A percentile compares a stretch with the other conserved stretches of the same genome.
Conservation (phyloP, 2,329 filamentous ascomycete species). For the Verticillium zaregamsianum region DNA sequence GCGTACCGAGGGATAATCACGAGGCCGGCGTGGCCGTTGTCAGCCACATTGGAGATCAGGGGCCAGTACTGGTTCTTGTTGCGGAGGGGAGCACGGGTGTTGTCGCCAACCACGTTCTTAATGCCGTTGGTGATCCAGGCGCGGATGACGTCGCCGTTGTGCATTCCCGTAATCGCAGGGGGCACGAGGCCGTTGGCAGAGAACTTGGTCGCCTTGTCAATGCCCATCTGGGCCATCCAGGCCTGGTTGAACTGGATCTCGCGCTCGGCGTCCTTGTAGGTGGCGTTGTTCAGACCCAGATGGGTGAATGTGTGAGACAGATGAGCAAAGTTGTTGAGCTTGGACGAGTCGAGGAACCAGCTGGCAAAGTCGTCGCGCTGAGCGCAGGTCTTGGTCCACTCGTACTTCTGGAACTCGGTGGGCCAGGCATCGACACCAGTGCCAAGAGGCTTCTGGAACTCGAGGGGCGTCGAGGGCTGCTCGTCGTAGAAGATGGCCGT, state of each 20-base stretch:
- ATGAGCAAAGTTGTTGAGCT: constrained; percentile 51
- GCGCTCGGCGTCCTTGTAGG: constrained; percentile 49
- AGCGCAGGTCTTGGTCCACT: constrained; percentile 46
- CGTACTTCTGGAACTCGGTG: constrained; percentile 43
- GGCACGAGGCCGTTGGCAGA: constrained; percentile 54
- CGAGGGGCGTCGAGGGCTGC: constrained; percentile 39
- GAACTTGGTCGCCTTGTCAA: constrained; percentile 40
- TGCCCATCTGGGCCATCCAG: constrained; percentile 51
- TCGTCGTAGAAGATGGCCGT: constrained; percentile 39
- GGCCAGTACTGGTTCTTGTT: constrained; percentile 26
- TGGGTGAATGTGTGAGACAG: constrained; percentile 63
- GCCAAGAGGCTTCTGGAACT: constrained; percentile 42
- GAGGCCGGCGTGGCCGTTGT: constrained; percentile 52
- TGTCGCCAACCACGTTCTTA: constrained; percentile 56
- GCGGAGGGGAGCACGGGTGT: constrained; percentile 51
- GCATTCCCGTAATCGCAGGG: constrained; percentile 59
- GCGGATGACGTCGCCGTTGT: constrained; percentile 57
- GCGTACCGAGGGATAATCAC: constrained; percentile 56
- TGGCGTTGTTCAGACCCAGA: constrained; percentile 52
- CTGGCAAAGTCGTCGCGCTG: constrained; percentile 43
- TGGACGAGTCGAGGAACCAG: constrained; percentile 46
- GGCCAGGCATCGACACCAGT: constrained; percentile 48
- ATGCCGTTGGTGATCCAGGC: constrained; percentile 58
- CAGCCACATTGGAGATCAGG: constrained; percentile 31
- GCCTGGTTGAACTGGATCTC: constrained; percentile 58